phyloP scores from a whole-genome alignment of 2,329 filamentous ascomycete genomes.

The Thermoascus crustaceus region DNA sequence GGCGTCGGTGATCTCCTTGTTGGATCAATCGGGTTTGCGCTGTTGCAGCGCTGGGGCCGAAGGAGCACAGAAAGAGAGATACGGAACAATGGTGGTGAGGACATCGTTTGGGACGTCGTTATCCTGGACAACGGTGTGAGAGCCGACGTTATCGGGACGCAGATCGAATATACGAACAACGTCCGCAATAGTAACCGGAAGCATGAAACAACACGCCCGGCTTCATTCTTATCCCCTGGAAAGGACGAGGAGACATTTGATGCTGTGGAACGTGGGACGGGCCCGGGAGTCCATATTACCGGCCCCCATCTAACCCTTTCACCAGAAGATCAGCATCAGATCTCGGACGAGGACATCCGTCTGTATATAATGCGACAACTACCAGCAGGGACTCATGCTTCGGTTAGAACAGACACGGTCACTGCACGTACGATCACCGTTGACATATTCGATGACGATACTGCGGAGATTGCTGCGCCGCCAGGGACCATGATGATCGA shows the following conservation, averaged over 20 bases:
- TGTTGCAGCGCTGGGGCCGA: slow-evolving; percentile 40
- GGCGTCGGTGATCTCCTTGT: slow-evolving; percentile 37
- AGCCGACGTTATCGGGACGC: slow-evolving; percentile 40
- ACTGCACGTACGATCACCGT: slow-evolving; percentile 41
- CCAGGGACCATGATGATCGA: slow-evolving; percentile 40
- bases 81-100: slow-evolving; percentile 34
- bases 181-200: slow-evolving; percentile 41
- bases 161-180: slow-evolving; percentile 20
- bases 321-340: slow-evolving; percentile 28
- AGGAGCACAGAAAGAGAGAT: slow-evolving; percentile 36
- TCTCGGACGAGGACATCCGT: slow-evolving; percentile 39
- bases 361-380: slow-evolving; percentile 41
- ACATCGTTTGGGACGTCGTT: slow-evolving; percentile 41
- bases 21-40: slow-evolving; percentile 37
- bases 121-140: slow-evolving; percentile 39
- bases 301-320: slow-evolving; percentile 24
- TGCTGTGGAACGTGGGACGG: slow-evolving; percentile 28
- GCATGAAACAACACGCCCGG: slow-evolving; percentile 42
- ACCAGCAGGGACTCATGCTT: slow-evolving; percentile 34
- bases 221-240: slow-evolving; percentile 41
- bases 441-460: slow-evolving; percentile 37
- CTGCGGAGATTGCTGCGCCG: slow-evolving; percentile 35
- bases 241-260: slow-evolving; percentile 31
- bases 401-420: slow-evolving; percentile 35
- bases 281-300: slow-evolving; percentile 15